phyloP scores from a whole-genome alignment of 805 yeast species.

The Saturnispora halmiae region DNA sequence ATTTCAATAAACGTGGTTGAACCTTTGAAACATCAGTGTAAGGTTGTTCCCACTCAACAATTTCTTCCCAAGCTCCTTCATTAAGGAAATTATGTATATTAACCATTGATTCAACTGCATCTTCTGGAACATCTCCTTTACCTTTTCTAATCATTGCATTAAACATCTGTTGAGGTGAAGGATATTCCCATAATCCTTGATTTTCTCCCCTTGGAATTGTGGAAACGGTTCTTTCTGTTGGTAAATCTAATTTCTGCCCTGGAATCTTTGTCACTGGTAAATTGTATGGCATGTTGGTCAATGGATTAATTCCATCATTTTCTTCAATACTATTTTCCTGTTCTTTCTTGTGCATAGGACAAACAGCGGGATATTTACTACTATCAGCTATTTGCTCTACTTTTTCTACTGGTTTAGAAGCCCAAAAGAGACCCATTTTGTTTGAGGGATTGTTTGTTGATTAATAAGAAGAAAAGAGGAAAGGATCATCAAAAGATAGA shows the following conservation, averaged over 20 bases:
- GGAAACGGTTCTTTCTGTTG: slow-evolving; percentile 77
- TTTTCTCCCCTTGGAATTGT: slow-evolving; percentile 76
- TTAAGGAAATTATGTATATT: slow-evolving; percentile 92
- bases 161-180: slow-evolving; percentile 98
- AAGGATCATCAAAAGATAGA: not conserved
- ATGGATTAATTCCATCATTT: slow-evolving; percentile 52
- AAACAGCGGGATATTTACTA: slow-evolving; percentile 1
- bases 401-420: slow-evolving; percentile 23
- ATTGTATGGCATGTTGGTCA: slow-evolving; percentile 80
- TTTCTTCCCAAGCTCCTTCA: slow-evolving; percentile 97
- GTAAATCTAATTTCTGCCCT: slow-evolving; percentile 69
- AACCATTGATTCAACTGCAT: slow-evolving; percentile 95
- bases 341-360: slow-evolving; percentile 6
- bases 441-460: not conserved
- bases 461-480: not conserved
- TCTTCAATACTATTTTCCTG: slow-evolving; percentile 8
- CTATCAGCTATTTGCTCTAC: not conserved
- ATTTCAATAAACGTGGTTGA: slow-evolving; percentile 71
- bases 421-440: slow-evolving; percentile 86
- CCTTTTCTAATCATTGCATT: slow-evolving; percentile 96
- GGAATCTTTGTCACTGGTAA: slow-evolving; percentile 61
- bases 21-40: slow-evolving; percentile 45
- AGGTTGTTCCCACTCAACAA: slow-evolving; percentile 80
- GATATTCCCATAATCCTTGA: slow-evolving; percentile 91
- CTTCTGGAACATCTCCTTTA: slow-evolving; percentile 84